Conservation (phyloP, 2,329 filamentous ascomycete genomes). For the Penicillium verrucosum region DNA sequence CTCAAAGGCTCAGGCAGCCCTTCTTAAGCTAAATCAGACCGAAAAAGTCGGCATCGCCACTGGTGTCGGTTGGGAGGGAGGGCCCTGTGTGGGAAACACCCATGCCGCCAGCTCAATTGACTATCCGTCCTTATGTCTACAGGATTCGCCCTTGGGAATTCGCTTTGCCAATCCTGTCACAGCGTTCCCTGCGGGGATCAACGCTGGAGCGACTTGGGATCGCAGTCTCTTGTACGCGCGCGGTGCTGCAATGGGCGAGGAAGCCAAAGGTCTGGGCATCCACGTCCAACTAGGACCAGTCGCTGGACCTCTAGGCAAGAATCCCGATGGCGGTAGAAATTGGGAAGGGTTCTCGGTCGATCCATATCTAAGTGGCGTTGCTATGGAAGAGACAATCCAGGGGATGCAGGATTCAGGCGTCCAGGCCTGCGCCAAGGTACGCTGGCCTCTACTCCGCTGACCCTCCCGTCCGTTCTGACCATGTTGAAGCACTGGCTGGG, state of each 20-base stretch:
- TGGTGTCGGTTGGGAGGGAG: conserved; percentile 28
- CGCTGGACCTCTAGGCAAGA: conserved; percentile 43
- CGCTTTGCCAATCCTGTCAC: conserved; percentile 45
- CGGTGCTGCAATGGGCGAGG: conserved; percentile 53
- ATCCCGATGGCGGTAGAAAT: conserved; percentile 19
- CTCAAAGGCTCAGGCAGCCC: conserved; percentile 10
- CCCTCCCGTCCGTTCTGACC: conserved; percentile 51
- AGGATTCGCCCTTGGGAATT: conserved; percentile 37
- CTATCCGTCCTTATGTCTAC: conserved; percentile 34
- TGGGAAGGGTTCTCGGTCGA: conserved; percentile 48
- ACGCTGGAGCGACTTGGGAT: conserved; percentile 52
- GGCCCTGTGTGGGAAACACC: conserved; percentile 35
- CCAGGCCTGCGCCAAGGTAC: conserved; percentile 24
- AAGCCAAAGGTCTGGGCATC: conserved; percentile 37
- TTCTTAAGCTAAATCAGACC: conserved; percentile 13
- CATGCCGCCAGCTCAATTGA: conserved; percentile 25
- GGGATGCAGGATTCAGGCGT: conserved; percentile 56
- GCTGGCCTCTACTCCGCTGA: not conserved
- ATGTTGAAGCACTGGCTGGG: conserved; percentile 56
- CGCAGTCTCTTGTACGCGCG: conserved; percentile 51
- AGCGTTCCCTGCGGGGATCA: conserved; percentile 43
- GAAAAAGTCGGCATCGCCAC: conserved; percentile 32
- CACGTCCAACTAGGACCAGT: conserved; percentile 43
- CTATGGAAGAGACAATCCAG: conserved; percentile 45
- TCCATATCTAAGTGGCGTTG: conserved; percentile 45